A percentile compares a stretch with the other conserved stretches of the same genome.
phyloP scores from a whole-genome alignment of 108 stramenopile genomes.

The Mediolabrus comicus region DNA sequence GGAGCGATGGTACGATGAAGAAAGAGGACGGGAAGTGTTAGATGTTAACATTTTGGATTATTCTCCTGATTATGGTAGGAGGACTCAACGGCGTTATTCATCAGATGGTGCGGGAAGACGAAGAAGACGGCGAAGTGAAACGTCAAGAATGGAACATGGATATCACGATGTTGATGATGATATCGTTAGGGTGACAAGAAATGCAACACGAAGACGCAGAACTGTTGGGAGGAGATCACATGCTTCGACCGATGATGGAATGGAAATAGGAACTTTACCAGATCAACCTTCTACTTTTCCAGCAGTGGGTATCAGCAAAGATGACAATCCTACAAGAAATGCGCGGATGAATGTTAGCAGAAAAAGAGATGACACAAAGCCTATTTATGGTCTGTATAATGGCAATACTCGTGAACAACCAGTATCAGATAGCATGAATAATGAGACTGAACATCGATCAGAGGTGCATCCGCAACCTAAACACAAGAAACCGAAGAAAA shows the following conservation, averaged over 20 bases:
- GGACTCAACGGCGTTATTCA: constrained; percentile 1
- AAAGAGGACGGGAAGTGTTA: constrained; percentile 6
- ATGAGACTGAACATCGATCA: neutral
- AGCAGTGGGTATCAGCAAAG: too few relatives aligned
- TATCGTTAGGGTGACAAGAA: neutral
- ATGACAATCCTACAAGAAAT: neutral
- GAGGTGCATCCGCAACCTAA: neutral
- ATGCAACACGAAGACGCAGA: neutral
- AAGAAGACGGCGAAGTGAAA: neutral
- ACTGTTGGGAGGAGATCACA: neutral
- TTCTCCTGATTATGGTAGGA: constrained; percentile 3
- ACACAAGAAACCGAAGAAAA: neutral
- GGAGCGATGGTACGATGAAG: constrained; percentile 23
- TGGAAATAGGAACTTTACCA: neutral
- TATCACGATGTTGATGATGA: neutral
- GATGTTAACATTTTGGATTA: constrained; percentile 15
- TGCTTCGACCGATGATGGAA: neutral
- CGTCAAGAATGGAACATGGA: neutral
- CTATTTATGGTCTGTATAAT: neutral
- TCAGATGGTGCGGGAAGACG: neutral
- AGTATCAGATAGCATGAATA: neutral
- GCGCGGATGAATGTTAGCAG: neutral
- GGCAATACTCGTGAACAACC: neutral
- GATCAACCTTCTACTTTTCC: neutral
- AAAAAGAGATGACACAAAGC: neutral